A percentile compares a stretch with the other conserved stretches of the same genome.
phyloP scores from a whole-genome alignment of 2,329 filamentous ascomycete genomes.

The Botrytis squamosa region DNA sequence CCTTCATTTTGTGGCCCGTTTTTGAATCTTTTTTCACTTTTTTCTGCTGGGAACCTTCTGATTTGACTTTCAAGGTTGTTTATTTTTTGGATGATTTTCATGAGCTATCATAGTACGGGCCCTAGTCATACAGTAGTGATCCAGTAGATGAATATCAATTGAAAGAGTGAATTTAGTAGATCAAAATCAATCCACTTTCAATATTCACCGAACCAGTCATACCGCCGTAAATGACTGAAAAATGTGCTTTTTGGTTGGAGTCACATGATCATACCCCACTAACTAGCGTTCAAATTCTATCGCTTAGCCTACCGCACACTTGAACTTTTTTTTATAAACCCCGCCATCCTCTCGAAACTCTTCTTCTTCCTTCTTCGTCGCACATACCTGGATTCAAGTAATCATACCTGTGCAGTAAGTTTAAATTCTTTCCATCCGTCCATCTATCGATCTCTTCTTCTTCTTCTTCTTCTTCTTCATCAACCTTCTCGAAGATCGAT shows the following conservation, averaged over 20 bases:
- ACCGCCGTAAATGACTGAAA: background rate
- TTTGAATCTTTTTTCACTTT: background rate
- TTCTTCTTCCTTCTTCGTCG: constrained; percentile 27
- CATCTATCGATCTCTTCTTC: background rate
- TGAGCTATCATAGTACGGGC: background rate
- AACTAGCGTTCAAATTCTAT: constrained; percentile 18
- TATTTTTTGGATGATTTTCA: background rate
- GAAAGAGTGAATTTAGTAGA: background rate
- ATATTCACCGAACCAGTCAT: constrained; percentile 12
- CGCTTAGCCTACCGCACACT: constrained; percentile 14
- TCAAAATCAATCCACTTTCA: background rate
- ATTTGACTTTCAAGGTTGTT: background rate
- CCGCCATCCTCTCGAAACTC: constrained; percentile 18
- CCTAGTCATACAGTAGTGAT: background rate
- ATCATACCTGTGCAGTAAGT: constrained; percentile 38
- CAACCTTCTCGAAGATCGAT: constrained; percentile 6
- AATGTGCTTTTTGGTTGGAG: background rate
- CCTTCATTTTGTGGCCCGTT: background rate
- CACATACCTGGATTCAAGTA: constrained; percentile 40
- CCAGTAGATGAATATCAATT: background rate
- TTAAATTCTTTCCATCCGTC: background rate
- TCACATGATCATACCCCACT: constrained; percentile 15
- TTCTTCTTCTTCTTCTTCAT: constrained; percentile 1
- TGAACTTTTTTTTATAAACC: constrained; percentile 19
- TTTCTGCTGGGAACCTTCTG: background rate